Base-by-base conservation (phyloP, 805 yeast genomes). In the Maudiozyma serrabonitensis region DNA sequence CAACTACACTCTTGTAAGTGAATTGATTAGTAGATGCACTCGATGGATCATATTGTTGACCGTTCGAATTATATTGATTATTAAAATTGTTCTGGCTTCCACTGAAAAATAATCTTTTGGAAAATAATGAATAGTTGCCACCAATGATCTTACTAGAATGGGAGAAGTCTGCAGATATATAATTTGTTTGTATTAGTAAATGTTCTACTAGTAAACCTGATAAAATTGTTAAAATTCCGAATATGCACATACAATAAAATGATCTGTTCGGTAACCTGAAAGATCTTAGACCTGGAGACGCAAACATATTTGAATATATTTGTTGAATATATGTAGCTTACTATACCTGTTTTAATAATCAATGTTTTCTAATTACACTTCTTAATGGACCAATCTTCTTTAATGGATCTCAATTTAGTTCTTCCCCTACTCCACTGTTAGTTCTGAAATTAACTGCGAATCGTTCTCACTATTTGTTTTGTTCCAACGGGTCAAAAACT, bases 1-100 rank as follows among this genome's bases (percentile, higher is more conserved):
- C 85, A 16, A 84, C 86, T 0, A 87, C 78, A 13, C 81, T 70
- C 34, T 78, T 71, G 61, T 78, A 82, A 34, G 72, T 69, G 45
- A 71, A 61, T 35, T 49, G 48, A 25, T 55, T 54, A 48, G 53
- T 57, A 46, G 46, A 40, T 35, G 41, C 46, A 28, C 41, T 41
- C 15, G 46, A 40, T 11, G 47, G 25, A 15, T 45, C 44, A 38
- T 41, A 41, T 9, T 35, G 31, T 4, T 48, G 32, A 32, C 47
- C 47, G 25, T 34, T 46, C 25, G 37, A 37, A 7, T 40, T 37
- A 7, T 41, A 18, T 16, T 42, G 46, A 39, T 39, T 37, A 11
- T 18, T 28, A 21, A 43, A 40, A 19, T 26, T 37, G 32, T 45
- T 47, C 5, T 46, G 46, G 15, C 46, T 47, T 6, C 57, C 56